phyloP scores from a whole-genome alignment of 306 rosid species.

The Argentina anserina region DNA sequence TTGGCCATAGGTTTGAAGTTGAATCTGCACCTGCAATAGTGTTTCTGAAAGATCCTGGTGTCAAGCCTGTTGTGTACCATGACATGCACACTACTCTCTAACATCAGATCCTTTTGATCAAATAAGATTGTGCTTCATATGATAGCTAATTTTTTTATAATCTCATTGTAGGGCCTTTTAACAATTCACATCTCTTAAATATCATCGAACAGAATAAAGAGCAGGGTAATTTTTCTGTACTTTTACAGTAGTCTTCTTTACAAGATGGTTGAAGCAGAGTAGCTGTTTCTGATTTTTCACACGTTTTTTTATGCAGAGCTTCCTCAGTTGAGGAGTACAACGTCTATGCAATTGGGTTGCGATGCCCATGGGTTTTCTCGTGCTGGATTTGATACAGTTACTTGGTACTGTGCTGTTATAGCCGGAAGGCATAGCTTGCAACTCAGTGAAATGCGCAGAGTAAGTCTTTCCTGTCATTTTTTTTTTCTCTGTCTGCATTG shows the following conservation, averaged over 20 bases:
- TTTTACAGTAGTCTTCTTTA: not conserved
- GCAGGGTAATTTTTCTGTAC: slow-evolving; percentile 49
- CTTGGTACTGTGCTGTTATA: slow-evolving; percentile 89
- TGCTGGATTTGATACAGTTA: slow-evolving; percentile 66
- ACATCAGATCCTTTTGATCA: slow-evolving; percentile 2
- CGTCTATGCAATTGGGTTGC: slow-evolving; percentile 90
- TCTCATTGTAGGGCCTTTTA: slow-evolving; percentile 53
- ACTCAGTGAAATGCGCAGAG: slow-evolving; percentile 85
- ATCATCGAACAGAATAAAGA: slow-evolving; percentile 73
- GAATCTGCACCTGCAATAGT: slow-evolving; percentile 88
- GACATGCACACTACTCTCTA: slow-evolving; percentile 37
- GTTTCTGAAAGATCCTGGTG: slow-evolving; percentile 89
- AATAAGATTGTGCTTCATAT: slow-evolving; percentile 21
- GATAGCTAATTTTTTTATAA: slow-evolving; percentile 14
- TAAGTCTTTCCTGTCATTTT: slow-evolving; percentile 35
- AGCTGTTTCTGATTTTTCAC: not conserved
- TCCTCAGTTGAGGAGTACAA: slow-evolving; percentile 67
- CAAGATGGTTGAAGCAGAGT: not conserved
- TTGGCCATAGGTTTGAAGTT: slow-evolving; percentile 69
- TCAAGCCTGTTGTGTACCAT: slow-evolving; percentile 78
- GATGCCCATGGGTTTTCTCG: slow-evolving; percentile 87
- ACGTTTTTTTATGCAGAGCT: slow-evolving; percentile 47
- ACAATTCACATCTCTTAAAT: slow-evolving; percentile 47
- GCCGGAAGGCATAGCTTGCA: slow-evolving; percentile 75
- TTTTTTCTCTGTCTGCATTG: slow-evolving; percentile 14